phyloP scores from a whole-genome alignment of 139 green algal genomes.

The Chlorella sp. region DNA sequence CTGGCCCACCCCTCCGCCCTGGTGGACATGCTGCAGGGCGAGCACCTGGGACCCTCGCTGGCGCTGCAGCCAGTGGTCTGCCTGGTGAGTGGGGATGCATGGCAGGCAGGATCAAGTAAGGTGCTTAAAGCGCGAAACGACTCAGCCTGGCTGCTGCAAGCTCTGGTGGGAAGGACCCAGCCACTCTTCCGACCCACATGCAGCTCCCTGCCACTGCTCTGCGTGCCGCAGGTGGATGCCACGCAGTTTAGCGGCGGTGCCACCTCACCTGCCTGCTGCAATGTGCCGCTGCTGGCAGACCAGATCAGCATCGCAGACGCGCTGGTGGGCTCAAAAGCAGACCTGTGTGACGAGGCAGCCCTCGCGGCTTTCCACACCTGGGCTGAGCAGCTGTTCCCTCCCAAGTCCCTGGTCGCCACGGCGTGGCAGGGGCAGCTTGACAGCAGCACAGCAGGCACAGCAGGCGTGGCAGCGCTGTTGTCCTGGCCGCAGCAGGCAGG shows the following conservation, averaged over 20 bases:
- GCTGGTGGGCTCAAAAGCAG: constrained; percentile 65
- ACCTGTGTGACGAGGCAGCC: constrained; percentile 29
- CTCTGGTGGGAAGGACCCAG: no score
- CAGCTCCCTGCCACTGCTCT: not conserved
- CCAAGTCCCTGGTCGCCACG: constrained; percentile 49
- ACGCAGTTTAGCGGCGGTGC: constrained; percentile 22
- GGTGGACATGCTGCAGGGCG: constrained; percentile 58
- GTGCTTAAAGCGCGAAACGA: no score
- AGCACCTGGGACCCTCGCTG: constrained; percentile 58
- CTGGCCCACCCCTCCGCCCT: constrained; percentile 72
- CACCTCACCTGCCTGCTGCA: not conserved
- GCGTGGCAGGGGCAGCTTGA: not conserved
- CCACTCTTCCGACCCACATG: not conserved
- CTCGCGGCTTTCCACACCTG: constrained; percentile 44
- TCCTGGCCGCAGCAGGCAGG: not conserved
- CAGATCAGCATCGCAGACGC: constrained; percentile 68
- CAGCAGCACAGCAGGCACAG: not conserved
- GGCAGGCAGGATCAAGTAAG: no score
- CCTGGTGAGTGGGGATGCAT: constrained; percentile 48
- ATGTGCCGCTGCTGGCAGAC: constrained; percentile 2
- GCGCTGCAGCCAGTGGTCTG: constrained; percentile 61
- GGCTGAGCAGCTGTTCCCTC: constrained; percentile 51
- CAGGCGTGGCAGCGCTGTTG: not conserved
- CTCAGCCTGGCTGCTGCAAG: no score
- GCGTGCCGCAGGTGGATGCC: constrained; percentile 17